These are phyloP conservation scores for Silene conica DNA, from an alignment of 148 eudicot genomes.

Conservation along the genomic window DNA sequence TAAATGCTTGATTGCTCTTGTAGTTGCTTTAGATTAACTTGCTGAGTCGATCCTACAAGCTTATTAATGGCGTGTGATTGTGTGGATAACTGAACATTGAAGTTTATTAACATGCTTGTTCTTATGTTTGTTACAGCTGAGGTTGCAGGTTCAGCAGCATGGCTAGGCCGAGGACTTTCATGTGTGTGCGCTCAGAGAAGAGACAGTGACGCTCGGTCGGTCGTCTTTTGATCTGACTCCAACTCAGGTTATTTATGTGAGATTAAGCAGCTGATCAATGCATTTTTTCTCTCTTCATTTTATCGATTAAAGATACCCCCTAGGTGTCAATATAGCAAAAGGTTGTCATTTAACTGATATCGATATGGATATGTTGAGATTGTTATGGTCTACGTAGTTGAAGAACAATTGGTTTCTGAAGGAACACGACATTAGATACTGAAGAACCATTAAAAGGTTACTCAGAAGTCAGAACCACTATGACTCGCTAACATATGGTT, in stretches of 20 bases:
- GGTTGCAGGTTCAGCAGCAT: constrained; percentile 98
- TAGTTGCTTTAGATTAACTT: background rate
- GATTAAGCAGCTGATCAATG: background rate
- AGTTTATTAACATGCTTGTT: constrained; percentile 10
- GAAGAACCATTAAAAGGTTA: too few relatives aligned
- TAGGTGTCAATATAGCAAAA: constrained; percentile 1
- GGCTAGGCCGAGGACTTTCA: constrained; percentile 96
- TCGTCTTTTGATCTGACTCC: constrained; percentile 90
- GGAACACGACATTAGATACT: too few relatives aligned
- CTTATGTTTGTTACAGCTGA: constrained; percentile 56
- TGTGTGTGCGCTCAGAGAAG: constrained; percentile 97
- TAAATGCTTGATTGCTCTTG: background rate
- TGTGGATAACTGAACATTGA: background rate
- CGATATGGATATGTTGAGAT: background rate
- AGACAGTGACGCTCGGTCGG: constrained; percentile 83
- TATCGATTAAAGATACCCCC: background rate
- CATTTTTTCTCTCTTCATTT: background rate
- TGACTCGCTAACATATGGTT: too few relatives aligned
- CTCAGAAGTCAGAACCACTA: too few relatives aligned
- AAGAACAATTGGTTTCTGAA: too few relatives aligned
- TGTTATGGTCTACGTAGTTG: too few relatives aligned
- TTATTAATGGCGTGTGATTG: background rate
- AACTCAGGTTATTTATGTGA: constrained; percentile 52
- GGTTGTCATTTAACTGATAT: background rate
- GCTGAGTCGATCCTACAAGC: background rate